phyloP scores from a whole-genome alignment of 148 eudicot genomes.

The Euryodendron excelsum region DNA sequence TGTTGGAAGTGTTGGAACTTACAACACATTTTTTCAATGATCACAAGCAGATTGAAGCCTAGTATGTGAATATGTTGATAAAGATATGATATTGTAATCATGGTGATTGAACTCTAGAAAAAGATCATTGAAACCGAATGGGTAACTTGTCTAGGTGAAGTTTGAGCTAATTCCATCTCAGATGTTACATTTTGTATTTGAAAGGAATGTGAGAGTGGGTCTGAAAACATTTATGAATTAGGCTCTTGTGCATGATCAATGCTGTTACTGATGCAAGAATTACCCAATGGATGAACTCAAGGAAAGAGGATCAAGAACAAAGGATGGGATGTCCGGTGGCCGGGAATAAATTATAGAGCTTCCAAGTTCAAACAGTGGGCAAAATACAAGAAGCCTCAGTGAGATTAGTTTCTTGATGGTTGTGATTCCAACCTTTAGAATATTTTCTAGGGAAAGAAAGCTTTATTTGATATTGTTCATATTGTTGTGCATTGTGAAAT shows the following conservation, averaged over 20 bases:
- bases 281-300: neutral
- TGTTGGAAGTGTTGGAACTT: constrained; percentile 26
- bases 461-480: constrained; percentile 1
- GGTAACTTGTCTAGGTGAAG: constrained; percentile 13
- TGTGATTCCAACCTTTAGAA: neutral
- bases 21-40: constrained; percentile 19
- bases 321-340: neutral
- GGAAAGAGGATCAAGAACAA: neutral
- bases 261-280: neutral
- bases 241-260: neutral
- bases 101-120: neutral
- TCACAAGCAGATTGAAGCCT: neutral
- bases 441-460: neutral
- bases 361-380: neutral
- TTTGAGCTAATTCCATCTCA: constrained; percentile 15
- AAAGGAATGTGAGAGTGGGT: neutral
- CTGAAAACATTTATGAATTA: neutral
- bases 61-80: constrained; percentile 5
- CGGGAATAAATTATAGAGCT: neutral
- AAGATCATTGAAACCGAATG: neutral
- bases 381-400: neutral
- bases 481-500: constrained; percentile 6
- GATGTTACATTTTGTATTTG: constrained; percentile 1
- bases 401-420: neutral
- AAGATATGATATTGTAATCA: neutral